Evolutionary conservation across 768 basidiomycete species (phyloP).

Genomic region (Suillus americanus): DNA sequence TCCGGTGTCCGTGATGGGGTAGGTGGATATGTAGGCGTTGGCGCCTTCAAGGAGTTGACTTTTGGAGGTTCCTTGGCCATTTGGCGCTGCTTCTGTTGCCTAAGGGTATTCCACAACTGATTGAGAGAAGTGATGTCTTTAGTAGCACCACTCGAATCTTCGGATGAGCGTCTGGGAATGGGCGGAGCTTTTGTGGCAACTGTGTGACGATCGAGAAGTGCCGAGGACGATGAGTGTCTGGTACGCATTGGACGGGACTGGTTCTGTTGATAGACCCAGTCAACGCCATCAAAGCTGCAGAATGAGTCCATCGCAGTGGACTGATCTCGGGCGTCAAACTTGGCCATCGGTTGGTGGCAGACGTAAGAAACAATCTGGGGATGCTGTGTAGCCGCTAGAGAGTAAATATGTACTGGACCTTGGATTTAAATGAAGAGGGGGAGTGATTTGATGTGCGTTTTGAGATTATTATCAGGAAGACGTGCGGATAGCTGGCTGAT

Average conservation of each 20-base stretch:
- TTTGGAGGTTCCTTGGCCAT: conserved; percentile 71
- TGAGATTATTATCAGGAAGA: conserved; percentile 33
- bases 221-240: conserved; percentile 22
- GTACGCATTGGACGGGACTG: conserved; percentile 19
- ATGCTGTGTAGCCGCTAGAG: conserved; percentile 16
- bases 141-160: conserved; percentile 15
- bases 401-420: conserved; percentile 16
- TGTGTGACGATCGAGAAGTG: conserved; percentile 11
- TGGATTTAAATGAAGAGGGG: conserved; percentile 8
- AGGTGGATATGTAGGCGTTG: conserved; percentile 13
- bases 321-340: conserved; percentile 19
- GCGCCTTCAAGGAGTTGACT: conserved; percentile 61
- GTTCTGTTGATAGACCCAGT: conserved; percentile 19
- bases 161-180: conserved; percentile 14
- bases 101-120: conserved; percentile 64
- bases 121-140: conserved; percentile 42
- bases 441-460: conserved; percentile 27
- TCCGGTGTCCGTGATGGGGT: conserved; percentile 25
- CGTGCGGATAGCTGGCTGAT: conserved; percentile 23
- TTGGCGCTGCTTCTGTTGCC: conserved; percentile 61
- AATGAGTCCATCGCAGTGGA: conserved; percentile 34
- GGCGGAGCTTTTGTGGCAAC: conserved; percentile 22
- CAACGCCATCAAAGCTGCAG: conserved; percentile 34
- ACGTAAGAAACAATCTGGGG: conserved; percentile 21
- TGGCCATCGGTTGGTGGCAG: conserved; percentile 15